Evolutionary conservation across 2,329 filamentous ascomycete genomes (phyloP), one percentile per base, ranked within the genome.

Genomic region (Cordyceps pruinosa): DNA sequence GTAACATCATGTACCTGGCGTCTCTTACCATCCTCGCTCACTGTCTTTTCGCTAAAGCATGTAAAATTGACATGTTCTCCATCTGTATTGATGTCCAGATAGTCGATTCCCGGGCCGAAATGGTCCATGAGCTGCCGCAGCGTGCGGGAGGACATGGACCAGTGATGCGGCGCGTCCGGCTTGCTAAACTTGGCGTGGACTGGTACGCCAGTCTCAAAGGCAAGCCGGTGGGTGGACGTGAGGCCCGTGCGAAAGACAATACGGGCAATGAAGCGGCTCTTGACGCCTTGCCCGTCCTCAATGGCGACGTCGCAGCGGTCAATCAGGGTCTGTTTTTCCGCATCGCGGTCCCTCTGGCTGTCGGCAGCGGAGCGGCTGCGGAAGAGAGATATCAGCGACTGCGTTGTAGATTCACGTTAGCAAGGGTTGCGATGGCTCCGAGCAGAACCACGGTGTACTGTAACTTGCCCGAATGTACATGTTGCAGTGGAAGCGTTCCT

Each of bases 1-100:
- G 25, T 10, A 3, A 21, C 17, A 41, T 10, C 51, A 46, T 21
- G 25, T 13, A 37, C 4, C 13, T 17, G 17, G 10, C 9, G 7
- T 28, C 9, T 66, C 70, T 13, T 61, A 73, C 74, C 70, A 58
- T 77, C 74, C 49, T 86, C 84, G 63, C 85, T 86, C 57, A 85
- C 80, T 9, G 87, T 83, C 72, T 90, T 92, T 68, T 92, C 89
- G 1, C 88, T 91, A 65, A 89, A 92, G 66, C 88, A 91, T 26
- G 88, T 89, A 64, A 93, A 89, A 58, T 89, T 88, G 17, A 88
- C 85, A 47, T 87, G 82, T 54, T 88, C 84, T 13, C 85, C 84
- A 59, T 90, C 84, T 0, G 86, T 84, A 66, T 88, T 87, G 61
- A 93, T 86, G 63, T 92, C 89, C 2, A 93, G 79, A 62, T 91